Conservation (phyloP, 768 basidiomycete species). For the Trametes sanguinea region DNA sequence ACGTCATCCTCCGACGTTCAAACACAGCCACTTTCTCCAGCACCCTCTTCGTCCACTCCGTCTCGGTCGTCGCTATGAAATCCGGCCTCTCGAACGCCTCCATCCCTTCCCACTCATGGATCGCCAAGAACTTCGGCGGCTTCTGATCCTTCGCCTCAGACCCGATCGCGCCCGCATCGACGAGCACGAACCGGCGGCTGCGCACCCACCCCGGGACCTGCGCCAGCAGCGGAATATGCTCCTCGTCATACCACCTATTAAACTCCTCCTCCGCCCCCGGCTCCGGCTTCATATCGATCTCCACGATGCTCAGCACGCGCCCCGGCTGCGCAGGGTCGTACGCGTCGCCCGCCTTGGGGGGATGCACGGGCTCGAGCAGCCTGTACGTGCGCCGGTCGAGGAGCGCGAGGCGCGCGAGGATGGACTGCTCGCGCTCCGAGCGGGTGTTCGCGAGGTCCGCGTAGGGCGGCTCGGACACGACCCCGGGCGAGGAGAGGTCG, state of each 20-base stretch:
- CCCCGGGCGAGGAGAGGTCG: constrained; percentile 36
- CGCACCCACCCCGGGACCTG: constrained; percentile 46
- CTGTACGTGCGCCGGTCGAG: constrained; percentile 40
- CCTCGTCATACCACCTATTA: constrained; percentile 34
- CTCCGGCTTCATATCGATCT: constrained; percentile 28
- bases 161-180: constrained; percentile 20
- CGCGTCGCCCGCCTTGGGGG: constrained; percentile 11
- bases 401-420: constrained; percentile 33
- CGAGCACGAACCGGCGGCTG: constrained; percentile 44
- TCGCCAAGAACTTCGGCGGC: constrained; percentile 7
- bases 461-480: constrained; percentile 36
- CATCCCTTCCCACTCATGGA: constrained; percentile 17
- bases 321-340: constrained; percentile 30
- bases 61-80: constrained; percentile 42
- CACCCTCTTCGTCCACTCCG: constrained; percentile 45
- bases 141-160: constrained; percentile 25
- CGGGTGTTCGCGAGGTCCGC: constrained; percentile 36
- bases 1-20: constrained; percentile 36
- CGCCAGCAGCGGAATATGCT: constrained; percentile 39
- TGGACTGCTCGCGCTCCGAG: constrained; percentile 33
- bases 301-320: constrained; percentile 29
- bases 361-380: constrained; percentile 19
- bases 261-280: constrained; percentile 34
- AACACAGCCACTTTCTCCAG: constrained; percentile 34
- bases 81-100: constrained; percentile 37